phyloP scores from a whole-genome alignment of 208 protist species.

The Acanthamoeba sp. region DNA sequence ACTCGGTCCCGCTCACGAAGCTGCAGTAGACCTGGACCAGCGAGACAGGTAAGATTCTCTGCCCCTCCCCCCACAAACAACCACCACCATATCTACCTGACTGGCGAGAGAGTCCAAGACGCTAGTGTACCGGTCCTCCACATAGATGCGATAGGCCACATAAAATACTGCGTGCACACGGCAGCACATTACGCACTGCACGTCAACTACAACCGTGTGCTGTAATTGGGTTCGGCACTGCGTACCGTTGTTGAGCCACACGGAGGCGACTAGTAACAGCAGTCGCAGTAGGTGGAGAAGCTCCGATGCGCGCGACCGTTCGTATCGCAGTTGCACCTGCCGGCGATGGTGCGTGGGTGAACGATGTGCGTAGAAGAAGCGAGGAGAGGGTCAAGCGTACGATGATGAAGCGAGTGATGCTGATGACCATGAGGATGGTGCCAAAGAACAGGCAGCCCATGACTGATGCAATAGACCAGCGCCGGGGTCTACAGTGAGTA shows the following conservation, averaged over 20 bases:
- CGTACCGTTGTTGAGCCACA: constrained; percentile 42
- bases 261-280: background rate
- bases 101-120: background rate
- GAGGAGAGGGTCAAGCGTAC: background rate
- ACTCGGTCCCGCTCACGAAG: background rate
- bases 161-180: background rate
- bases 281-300: background rate
- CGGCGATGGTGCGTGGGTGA: background rate
- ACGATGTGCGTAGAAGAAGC: background rate
- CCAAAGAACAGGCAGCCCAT: background rate
- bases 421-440: constrained; percentile 18
- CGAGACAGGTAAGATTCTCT: background rate
- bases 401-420: constrained; percentile 12
- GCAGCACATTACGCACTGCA: background rate
- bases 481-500: too few relatives aligned
- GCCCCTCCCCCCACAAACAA: too few relatives aligned
- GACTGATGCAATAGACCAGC: too few relatives aligned
- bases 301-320: background rate
- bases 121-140: background rate
- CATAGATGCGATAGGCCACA: constrained; percentile 9
- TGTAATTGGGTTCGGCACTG: too few relatives aligned
- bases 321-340: constrained; percentile 26
- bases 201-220: too few relatives aligned
- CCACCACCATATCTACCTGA: background rate
- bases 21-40: background rate